These are phyloP conservation scores for Echium plantagineum DNA, from an alignment of 257 asterid species.

Conservation along the genomic window DNA sequence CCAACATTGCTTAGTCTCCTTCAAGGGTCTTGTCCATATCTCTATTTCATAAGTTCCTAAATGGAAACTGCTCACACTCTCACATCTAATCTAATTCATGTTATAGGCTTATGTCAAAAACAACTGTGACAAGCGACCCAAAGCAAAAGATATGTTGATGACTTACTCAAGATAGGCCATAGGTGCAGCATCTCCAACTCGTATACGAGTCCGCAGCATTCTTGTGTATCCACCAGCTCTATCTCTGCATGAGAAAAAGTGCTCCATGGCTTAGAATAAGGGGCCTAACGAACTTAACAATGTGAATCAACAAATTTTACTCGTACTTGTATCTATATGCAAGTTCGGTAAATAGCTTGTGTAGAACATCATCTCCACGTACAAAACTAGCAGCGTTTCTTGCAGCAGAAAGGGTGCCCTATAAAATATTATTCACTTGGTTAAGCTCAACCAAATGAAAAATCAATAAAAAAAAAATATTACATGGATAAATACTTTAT, in stretches of 20 bases:
- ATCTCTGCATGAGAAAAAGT: conserved; percentile 15
- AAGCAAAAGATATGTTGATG: neutral
- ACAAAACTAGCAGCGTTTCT: conserved; percentile 85
- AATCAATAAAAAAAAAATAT: too few relatives aligned
- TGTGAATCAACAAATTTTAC: neutral
- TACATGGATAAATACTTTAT: too few relatives aligned
- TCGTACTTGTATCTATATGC: conserved; percentile 88
- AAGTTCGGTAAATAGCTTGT: conserved; percentile 85
- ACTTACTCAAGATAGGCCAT: conserved; percentile 93
- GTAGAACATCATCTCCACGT: conserved; percentile 86
- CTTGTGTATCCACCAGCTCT: conserved; percentile 96
- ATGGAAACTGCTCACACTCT: too few relatives aligned
- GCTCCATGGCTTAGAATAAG: conserved; percentile 4
- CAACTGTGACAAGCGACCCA: too few relatives aligned
- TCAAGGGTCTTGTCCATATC: too few relatives aligned
- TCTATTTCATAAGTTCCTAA: too few relatives aligned
- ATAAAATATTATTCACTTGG: conserved; percentile 8
- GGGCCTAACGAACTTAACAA: neutral
- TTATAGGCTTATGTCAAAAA: too few relatives aligned
- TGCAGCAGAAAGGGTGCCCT: conserved; percentile 86
- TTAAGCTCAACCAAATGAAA: too few relatives aligned
- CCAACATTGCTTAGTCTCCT: too few relatives aligned
- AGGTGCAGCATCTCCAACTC: conserved; percentile 89
- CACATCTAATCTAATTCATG: too few relatives aligned
- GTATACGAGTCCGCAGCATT: conserved; percentile 76